Evolutionary conservation across 2,329 filamentous ascomycete genomes (phyloP).

Genomic region (Colletotrichum karsti): DNA sequence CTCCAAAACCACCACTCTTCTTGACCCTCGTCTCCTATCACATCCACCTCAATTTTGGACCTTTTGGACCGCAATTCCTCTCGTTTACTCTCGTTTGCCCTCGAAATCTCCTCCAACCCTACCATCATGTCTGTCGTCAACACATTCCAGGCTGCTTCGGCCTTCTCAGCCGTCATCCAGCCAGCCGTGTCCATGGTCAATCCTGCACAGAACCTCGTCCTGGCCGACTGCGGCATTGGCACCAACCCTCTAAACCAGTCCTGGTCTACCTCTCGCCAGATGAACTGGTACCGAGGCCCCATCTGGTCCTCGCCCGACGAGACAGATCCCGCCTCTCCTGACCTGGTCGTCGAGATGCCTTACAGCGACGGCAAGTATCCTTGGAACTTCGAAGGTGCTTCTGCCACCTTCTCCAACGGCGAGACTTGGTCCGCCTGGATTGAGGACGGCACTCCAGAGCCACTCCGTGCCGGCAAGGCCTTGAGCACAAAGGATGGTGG

Average conservation of each 20-base stretch:
- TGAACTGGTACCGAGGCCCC: constrained; percentile 52
- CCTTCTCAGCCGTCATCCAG: constrained; percentile 13
- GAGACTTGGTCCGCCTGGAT: constrained; percentile 52
- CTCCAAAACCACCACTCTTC: neutral
- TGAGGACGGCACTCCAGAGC: constrained; percentile 49
- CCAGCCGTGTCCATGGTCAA: constrained; percentile 31
- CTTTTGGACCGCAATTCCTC: neutral
- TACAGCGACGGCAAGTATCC: constrained; percentile 48
- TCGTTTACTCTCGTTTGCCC: neutral
- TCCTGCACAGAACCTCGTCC: constrained; percentile 44
- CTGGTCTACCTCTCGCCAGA: constrained; percentile 53
- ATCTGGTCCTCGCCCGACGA: constrained; percentile 44
- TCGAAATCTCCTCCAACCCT: neutral
- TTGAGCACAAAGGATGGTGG: constrained; percentile 49
- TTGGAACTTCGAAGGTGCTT: constrained; percentile 46
- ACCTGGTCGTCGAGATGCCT: constrained; percentile 49
- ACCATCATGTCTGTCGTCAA: constrained; percentile 4
- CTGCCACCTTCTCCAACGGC: constrained; percentile 47
- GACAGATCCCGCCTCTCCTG: constrained; percentile 44
- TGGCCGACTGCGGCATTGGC: constrained; percentile 52
- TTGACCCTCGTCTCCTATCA: neutral
- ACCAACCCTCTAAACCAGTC: constrained; percentile 46
- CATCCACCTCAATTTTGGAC: constrained; percentile 3
- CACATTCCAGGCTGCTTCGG: constrained; percentile 4
- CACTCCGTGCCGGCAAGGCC: constrained; percentile 48